Evolutionary conservation across 805 yeast genomes (phyloP), one percentile per base, ranked within the genome.

Genomic region (Alloascoidea hylecoeti): DNA sequence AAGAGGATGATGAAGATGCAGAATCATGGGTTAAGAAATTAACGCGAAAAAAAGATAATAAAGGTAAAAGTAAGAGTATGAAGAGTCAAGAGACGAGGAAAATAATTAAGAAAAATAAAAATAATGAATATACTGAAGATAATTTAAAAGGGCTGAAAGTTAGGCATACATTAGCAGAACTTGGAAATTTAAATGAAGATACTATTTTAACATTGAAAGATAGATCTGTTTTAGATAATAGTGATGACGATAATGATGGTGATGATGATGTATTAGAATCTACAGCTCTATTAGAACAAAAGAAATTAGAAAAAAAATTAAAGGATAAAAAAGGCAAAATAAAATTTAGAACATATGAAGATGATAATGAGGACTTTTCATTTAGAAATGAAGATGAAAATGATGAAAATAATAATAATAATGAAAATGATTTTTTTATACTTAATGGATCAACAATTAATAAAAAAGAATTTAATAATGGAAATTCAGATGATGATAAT

Each of bases 151-250:
- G 60, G 1, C 34, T 68, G 13, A 59, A 57, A 32, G 59, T 76
- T 2, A 69, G 64, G 0, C 81, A 75, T 49, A 52, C 55, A 23
- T 30, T 58, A 6, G 49, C 49, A n/a, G 66, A 65, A n/a, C 48
- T 75, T 6, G 45, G 48, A 2, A 48, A 51, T 12, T 45, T 66
- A 1, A 45, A 56, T n/a, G 60, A 63, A 4, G 65, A 61, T 17
- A 58, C 66, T 3, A 59, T 78, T 2, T 56, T 81, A 38, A 79
- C 86, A 0, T 57, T 80, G 37, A 66, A 72, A 36, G 83, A 76
- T 44, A 46, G 51, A n/a, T 53, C 55, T 16, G 46, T 49, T 13
- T 35, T 49, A 23, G 63, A 49, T 17, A 49, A 49, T 6, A 39
- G 27, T 58, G 68, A 58, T 19, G 52, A 52, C 14, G 58, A 53